A percentile compares a stretch with the other conserved stretches of the same genome.
Conservation (phyloP, 148 eudicot species). For the Silene latifolia region DNA sequence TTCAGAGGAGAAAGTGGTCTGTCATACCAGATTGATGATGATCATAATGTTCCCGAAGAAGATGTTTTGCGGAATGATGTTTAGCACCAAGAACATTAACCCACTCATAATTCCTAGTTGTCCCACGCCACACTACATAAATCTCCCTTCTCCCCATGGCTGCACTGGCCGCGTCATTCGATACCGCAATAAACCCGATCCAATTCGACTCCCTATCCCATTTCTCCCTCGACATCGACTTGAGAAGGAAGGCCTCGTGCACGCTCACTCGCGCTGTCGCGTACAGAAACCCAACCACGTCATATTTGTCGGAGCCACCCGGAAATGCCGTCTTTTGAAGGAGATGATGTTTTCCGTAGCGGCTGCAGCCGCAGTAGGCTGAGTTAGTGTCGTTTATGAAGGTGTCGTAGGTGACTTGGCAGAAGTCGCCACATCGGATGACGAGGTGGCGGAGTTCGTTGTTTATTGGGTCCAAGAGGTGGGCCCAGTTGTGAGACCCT, state of each 20-base stretch:
- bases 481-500: slow-evolving; percentile 57
- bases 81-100: slow-evolving; percentile 44
- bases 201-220: slow-evolving; percentile 70
- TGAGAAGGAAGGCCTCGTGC: slow-evolving; percentile 42
- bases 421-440: slow-evolving; percentile 71
- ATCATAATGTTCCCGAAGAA: not conserved
- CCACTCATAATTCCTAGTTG: slow-evolving; percentile 58
- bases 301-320: slow-evolving; percentile 24
- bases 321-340: slow-evolving; percentile 26
- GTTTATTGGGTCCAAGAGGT: slow-evolving; percentile 57
- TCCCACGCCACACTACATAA: slow-evolving; percentile 59
- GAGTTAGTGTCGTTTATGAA: slow-evolving; percentile 35
- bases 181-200: slow-evolving; percentile 50
- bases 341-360: slow-evolving; percentile 25
- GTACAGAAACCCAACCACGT: slow-evolving; percentile 42
- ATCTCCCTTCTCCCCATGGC: slow-evolving; percentile 44
- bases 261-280: slow-evolving; percentile 50
- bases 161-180: slow-evolving; percentile 34
- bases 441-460: slow-evolving; percentile 54
- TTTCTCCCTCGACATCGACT: slow-evolving; percentile 41
- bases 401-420: slow-evolving; percentile 72
- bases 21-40: too few species aligned
- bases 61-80: slow-evolving; percentile 31
- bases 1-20: too few species aligned
- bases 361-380: slow-evolving; percentile 34